Conservation (phyloP, 495 filamentous ascomycete species). For the Penicillium maclennaniae region DNA sequence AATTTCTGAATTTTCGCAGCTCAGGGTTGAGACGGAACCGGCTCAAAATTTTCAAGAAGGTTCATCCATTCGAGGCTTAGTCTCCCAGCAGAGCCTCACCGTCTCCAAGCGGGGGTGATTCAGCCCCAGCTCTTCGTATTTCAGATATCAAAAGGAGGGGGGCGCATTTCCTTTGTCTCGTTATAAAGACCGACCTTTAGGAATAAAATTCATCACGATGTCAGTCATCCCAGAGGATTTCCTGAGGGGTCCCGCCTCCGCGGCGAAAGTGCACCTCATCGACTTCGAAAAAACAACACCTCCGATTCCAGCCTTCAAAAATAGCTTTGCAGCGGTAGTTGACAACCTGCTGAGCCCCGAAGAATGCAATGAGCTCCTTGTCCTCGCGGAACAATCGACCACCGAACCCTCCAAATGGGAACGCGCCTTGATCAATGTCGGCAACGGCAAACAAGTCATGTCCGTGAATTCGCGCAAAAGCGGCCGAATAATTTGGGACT, state of each 20-base stretch:
- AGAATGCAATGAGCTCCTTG: conserved; percentile 58
- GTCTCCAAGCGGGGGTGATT: not conserved
- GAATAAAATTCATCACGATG: conserved; percentile 7
- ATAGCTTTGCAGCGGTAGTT: conserved; percentile 56
- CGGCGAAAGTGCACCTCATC: conserved; percentile 34
- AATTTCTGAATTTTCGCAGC: no score
- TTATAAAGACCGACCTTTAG: no score
- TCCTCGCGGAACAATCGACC: conserved; percentile 49
- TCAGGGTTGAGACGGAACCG: not conserved
- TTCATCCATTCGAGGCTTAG: not conserved
- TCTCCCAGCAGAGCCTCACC: not conserved
- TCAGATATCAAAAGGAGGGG: not conserved
- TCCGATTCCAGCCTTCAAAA: conserved; percentile 51
- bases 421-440: conserved; percentile 58
- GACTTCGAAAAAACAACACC: conserved; percentile 48
- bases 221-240: conserved; percentile 15
- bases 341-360: conserved; percentile 58
- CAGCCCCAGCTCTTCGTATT: not conserved
- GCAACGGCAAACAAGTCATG: conserved; percentile 55
- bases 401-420: conserved; percentile 23
- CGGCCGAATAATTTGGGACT: conserved; percentile 73
- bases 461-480: conserved; percentile 59
- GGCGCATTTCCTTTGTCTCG: not conserved
- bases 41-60: no score
- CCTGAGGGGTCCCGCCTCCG: conserved; percentile 16